phyloP scores from a whole-genome alignment of 1,284 basidiomycete genomes.

The Cryptococcus amylolentus region DNA sequence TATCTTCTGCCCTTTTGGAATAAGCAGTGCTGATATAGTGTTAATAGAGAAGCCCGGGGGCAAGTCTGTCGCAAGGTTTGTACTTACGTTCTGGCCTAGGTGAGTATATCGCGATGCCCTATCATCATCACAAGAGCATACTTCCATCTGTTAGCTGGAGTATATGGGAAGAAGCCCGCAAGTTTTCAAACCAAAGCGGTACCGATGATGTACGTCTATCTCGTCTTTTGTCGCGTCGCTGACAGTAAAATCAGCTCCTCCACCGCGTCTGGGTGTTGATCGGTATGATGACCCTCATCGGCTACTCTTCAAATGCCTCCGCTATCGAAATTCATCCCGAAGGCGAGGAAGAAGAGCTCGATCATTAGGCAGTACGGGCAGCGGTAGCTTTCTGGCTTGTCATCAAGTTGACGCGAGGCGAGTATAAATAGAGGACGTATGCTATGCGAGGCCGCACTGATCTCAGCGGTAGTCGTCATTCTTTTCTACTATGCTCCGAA shows the following conservation, averaged over 20 bases:
- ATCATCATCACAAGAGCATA: neutral
- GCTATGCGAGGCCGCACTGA: neutral
- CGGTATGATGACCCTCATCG: conserved; percentile 44
- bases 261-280: conserved; percentile 46
- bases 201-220: conserved; percentile 40
- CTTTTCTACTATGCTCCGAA: conserved; percentile 37
- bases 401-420: conserved; percentile 33
- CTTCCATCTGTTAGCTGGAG: conserved; percentile 26
- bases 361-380: conserved; percentile 28
- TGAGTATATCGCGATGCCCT: neutral
- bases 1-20: neutral
- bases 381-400: conserved; percentile 41
- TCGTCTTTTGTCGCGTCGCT: neutral
- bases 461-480: conserved; percentile 14
- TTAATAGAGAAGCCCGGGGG: conserved; percentile 23
- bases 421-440: neutral
- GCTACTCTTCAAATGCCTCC: conserved; percentile 49
- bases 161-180: conserved; percentile 49
- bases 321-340: conserved; percentile 37
- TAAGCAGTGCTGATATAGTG: neutral
- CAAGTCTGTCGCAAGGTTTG: conserved; percentile 30
- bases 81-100: conserved; percentile 44
- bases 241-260: conserved; percentile 20
- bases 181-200: conserved; percentile 45
- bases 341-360: conserved; percentile 15